Evolutionary conservation across 2,329 filamentous ascomycete species (phyloP), one percentile per base, ranked within the genome.

Genomic region (Escovopsis sp.): DNA sequence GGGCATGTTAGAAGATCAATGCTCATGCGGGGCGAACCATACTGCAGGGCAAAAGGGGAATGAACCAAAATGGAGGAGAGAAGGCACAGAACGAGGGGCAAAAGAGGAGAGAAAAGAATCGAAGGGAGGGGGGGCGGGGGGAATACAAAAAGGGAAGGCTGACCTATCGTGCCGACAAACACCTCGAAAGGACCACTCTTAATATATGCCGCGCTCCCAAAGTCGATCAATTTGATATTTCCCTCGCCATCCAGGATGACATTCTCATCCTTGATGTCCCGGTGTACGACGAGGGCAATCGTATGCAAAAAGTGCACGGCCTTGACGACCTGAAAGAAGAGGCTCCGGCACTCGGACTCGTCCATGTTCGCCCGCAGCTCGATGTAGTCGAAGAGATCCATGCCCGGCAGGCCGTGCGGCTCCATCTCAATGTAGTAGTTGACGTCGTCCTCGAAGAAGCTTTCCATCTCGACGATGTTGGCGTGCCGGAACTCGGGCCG

Each of bases 401-500:
- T 96, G 11, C 90, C 90, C 0, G 90, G 90, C 27, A 94, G 66
- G 1, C 90, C 90, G 49, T 96, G 90, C 0, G 90, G 90, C 12
- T 82, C 70, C 85, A 96, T 98, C 56, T 96, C 90, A 47, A 98
- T 98, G 57, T 98, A 98, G 60, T 98, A 98, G 52, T 98, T 96
- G 48, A 77, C 66, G 43, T 84, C 77, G 45, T 92, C 84, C 54
- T 81, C 76, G 45, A 81, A 80, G 52, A 81, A 81, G 41, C 75
- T 73, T 40, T 75, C 68, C 76, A 81, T 80, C 54, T 80, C 75
- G 13, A 81, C 72, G 45, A 81, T 79, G 46, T 81, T 80, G 35
- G 72, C 70, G 46, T 81, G 76, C 31, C 63, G 65, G 21, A 78
- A 60, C 30, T 73, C 75, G 36, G 78, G 86, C 21, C 79, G 72